phyloP scores from a whole-genome alignment of 768 basidiomycete species.

The Boletus rufocinnamomeus region DNA sequence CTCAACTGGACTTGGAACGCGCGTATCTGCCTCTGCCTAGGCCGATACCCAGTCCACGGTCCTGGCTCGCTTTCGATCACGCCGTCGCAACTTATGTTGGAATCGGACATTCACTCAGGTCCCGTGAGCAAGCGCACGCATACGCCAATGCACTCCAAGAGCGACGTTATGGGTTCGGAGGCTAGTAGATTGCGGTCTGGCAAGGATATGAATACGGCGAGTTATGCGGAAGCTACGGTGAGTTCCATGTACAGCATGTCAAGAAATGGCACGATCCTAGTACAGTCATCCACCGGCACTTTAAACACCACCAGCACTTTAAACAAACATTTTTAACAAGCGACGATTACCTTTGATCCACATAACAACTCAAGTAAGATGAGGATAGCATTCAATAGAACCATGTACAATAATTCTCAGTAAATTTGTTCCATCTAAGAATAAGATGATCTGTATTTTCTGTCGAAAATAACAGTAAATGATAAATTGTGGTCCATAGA shows the following conservation, averaged over 20 bases:
- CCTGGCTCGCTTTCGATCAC: slow-evolving; percentile 5
- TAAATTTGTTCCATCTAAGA: too few species aligned
- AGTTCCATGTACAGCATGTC: slow-evolving; percentile 7
- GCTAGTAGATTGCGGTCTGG: not conserved
- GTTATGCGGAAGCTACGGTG: not conserved
- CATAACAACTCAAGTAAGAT: too few species aligned
- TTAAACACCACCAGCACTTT: too few species aligned
- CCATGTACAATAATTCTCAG: too few species aligned
- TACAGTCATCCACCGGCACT: too few species aligned
- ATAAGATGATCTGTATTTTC: too few species aligned
- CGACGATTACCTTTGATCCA: too few species aligned
- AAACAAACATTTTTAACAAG: too few species aligned
- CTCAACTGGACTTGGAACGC: slow-evolving; percentile 19
- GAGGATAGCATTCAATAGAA: too few species aligned
- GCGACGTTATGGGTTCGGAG: slow-evolving; percentile 1
- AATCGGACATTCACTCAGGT: slow-evolving; percentile 8
- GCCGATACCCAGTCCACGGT: not conserved
- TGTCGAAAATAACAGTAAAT: too few species aligned
- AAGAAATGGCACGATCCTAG: slow-evolving; percentile 13
- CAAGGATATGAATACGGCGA: not conserved
- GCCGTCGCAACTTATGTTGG: slow-evolving; percentile 8
- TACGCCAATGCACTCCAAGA: slow-evolving; percentile 3
- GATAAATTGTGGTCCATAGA: too few species aligned
- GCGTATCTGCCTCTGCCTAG: slow-evolving; percentile 4
- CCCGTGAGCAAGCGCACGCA: slow-evolving; percentile 4